Evolutionary conservation across 2,329 filamentous ascomycete genomes (phyloP).

Genomic region (Ophiosphaerella narmari): DNA sequence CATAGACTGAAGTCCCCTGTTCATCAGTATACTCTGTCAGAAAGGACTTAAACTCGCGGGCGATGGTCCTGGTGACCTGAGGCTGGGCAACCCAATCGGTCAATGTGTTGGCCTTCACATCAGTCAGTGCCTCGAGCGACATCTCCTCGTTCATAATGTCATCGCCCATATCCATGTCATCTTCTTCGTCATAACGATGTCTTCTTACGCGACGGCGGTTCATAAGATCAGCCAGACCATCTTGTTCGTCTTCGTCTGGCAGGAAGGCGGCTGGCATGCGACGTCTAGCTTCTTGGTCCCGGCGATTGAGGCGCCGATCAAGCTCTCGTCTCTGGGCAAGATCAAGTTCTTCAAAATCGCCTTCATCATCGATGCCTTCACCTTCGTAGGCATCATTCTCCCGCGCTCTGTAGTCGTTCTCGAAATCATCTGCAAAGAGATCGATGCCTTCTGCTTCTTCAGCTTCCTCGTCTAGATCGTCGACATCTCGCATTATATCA

Average conservation of each 20-base stretch:
- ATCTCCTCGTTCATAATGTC: constrained; percentile 97
- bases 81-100: constrained; percentile 95
- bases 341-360: constrained; percentile 74
- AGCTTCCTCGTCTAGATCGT: constrained; percentile 70
- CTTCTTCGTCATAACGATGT: constrained; percentile 93
- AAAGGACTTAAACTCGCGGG: constrained; percentile 96
- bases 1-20: constrained; percentile 88
- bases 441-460: constrained; percentile 73
- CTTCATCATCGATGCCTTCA: constrained; percentile 78
- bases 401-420: constrained; percentile 62
- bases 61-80: constrained; percentile 88
- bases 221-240: constrained; percentile 81
- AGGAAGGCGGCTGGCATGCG: constrained; percentile 75
- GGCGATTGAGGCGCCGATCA: constrained; percentile 72
- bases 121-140: constrained; percentile 85
- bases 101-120: constrained; percentile 90
- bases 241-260: constrained; percentile 82
- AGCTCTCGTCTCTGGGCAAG: constrained; percentile 69
- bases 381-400: constrained; percentile 68
- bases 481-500: constrained; percentile 67
- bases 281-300: constrained; percentile 71
- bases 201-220: constrained; percentile 82
- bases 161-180: constrained; percentile 84
- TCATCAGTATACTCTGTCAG: constrained; percentile 94
- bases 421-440: constrained; percentile 71